A percentile compares a stretch with the other conserved stretches of the same genome.
Conservation (phyloP, 768 basidiomycete genomes). For the Trametes cingulata region DNA sequence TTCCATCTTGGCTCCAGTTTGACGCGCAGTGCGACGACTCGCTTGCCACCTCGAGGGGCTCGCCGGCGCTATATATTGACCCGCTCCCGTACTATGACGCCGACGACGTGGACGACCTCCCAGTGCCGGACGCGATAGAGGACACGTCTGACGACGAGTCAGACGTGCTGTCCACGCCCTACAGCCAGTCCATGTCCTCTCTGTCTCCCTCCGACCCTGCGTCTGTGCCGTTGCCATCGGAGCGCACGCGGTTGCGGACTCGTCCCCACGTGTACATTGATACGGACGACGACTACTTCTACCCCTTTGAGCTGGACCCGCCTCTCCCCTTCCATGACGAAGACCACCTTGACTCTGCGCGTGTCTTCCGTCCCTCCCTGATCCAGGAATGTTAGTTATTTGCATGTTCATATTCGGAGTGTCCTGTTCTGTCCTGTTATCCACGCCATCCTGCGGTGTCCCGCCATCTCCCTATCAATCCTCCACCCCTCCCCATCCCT, state of each 20-base stretch:
- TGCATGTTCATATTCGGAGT: conserved; percentile 14
- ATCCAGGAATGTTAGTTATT: conserved; percentile 64
- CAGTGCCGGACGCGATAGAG: conserved; percentile 80
- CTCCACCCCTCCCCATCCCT: background rate
- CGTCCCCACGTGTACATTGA: conserved; percentile 63
- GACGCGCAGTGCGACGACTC: conserved; percentile 42
- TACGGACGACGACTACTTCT: conserved; percentile 59
- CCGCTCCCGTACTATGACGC: conserved; percentile 63
- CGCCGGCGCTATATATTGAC: conserved; percentile 43
- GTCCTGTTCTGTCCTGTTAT: conserved; percentile 21
- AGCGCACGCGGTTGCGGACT: conserved; percentile 47
- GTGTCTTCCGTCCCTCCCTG: conserved; percentile 36
- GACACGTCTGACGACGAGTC: conserved; percentile 87
- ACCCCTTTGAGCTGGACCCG: conserved; percentile 68
- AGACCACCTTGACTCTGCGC: conserved; percentile 43
- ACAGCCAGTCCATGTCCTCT: conserved; percentile 58
- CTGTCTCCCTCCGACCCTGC: conserved; percentile 53
- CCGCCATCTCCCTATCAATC: background rate
- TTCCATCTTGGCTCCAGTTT: conserved; percentile 53
- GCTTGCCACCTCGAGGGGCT: conserved; percentile 33
- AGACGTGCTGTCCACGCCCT: conserved; percentile 65
- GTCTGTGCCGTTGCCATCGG: conserved; percentile 50
- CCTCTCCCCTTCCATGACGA: conserved; percentile 71
- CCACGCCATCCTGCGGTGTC: background rate
- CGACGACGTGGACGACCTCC: conserved; percentile 67